Base-by-base conservation (phyloP, 257 asterid species). In the Striga asiatica region DNA sequence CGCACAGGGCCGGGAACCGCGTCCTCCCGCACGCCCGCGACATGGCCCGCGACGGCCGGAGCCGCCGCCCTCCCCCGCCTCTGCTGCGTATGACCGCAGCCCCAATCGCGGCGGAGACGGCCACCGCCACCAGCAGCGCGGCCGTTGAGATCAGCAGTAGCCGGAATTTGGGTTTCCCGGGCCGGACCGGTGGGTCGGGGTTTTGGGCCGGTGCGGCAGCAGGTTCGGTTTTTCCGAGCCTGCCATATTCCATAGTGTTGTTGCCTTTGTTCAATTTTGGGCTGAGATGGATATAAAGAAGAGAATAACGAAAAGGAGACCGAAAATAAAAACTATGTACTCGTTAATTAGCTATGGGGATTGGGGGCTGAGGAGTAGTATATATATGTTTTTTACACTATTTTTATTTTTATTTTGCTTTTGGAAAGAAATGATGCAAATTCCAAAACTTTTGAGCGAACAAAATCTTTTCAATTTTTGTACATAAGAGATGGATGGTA, bases 1-100 rank as follows among this genome's bases (percentile, higher is more conserved):
- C 68, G 39, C 99, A 92, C 27, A 92, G 85, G 31, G 60, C 8
- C 1, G 84, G 97, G 66, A 70, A 84, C 35, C 46, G 76, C 7
- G 99, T 84, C 28, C 62, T 80, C 66, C 94, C 64, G 55, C 99
- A 92, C 19, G 88, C 68, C 43, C 72, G 74, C 6, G 97, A 74
- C 62, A 88, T 84, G 21, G 97, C 86, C 38, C 74, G 74, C 3
- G 95, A 74, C 0, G 93, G 95, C 58, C 75, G 79, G 54, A 8
- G 18, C 31, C 32, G 29, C 54, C 51, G 1, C 28, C 14, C 3
- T 0, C 28, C 14, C 3, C 53, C 62, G 9, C 78, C 45, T 29
- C 31, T 75, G 23, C 43, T 59, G 0, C 76, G 67, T n/a, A 79
- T 46, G 0, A 66, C 78, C 22, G 78, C 74, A 16, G 79, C 79